Evolutionary conservation across 2,329 filamentous ascomycete genomes (phyloP).

Genomic region (Apiospora arundinis): DNA sequence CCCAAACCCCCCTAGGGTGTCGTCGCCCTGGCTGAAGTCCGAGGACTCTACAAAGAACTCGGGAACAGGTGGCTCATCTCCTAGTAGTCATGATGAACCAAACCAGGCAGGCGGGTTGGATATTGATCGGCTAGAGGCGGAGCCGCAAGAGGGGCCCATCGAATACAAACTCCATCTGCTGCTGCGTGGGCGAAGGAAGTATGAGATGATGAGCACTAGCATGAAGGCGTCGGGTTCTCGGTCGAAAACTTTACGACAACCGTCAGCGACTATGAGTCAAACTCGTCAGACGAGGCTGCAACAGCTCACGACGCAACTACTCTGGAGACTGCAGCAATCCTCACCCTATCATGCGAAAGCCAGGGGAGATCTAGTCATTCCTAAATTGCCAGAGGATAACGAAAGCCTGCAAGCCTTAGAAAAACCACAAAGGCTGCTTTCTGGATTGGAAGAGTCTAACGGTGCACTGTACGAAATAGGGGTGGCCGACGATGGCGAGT

Average conservation of each 20-base stretch:
- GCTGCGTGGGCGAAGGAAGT: slow-evolving; percentile 77
- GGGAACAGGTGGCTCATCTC: slow-evolving; percentile 38
- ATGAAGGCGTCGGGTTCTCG: slow-evolving; percentile 37
- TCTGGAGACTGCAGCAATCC: slow-evolving; percentile 95
- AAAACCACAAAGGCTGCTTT: slow-evolving; percentile 64
- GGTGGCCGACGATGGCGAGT: slow-evolving; percentile 90
- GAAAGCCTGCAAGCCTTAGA: slow-evolving; percentile 53
- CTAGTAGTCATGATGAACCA: slow-evolving; percentile 38
- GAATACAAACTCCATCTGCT: slow-evolving; percentile 97
- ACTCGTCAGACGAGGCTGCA: slow-evolving; percentile 84
- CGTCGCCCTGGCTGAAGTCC: slow-evolving; percentile 84
- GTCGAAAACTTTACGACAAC: slow-evolving; percentile 33
- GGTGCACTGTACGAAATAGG: slow-evolving; percentile 97
- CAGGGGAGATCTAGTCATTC: slow-evolving; percentile 75
- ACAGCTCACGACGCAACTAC: slow-evolving; percentile 89
- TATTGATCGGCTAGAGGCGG: slow-evolving; percentile 77
- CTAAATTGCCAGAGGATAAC: slow-evolving; percentile 72
- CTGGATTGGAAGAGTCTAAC: slow-evolving; percentile 89
- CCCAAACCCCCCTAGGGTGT: slow-evolving; percentile 83
- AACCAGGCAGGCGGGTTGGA: slow-evolving; percentile 43
- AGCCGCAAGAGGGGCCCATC: slow-evolving; percentile 91
- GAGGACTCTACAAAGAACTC: slow-evolving; percentile 48
- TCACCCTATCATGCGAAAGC: slow-evolving; percentile 88
- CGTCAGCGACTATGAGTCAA: slow-evolving; percentile 59
- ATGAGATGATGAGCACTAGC: slow-evolving; percentile 73